These are phyloP conservation scores for Periconia sp. DNA, from an alignment of 2,329 filamentous ascomycete species.

Conservation along the genomic window DNA sequence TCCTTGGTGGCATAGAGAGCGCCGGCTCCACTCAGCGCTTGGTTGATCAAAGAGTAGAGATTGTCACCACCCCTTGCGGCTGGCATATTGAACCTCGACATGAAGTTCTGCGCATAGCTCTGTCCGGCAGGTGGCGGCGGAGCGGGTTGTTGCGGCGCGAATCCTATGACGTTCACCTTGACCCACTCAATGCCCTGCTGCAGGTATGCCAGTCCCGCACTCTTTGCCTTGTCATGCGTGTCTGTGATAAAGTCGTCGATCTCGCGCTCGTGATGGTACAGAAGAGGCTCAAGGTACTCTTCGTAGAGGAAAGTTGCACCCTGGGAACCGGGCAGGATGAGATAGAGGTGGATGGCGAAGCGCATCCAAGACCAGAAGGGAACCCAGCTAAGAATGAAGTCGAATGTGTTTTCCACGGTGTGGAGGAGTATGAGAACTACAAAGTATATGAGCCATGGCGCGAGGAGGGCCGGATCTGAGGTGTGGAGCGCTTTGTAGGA, in stretches of 20 bases:
- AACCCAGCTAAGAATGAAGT: conserved; percentile 87
- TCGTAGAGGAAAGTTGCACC: conserved; percentile 88
- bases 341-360: conserved; percentile 85
- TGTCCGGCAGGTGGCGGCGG: conserved; percentile 53
- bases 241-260: conserved; percentile 91
- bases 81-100: conserved; percentile 86
- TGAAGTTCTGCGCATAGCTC: conserved; percentile 78
- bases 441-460: conserved; percentile 99
- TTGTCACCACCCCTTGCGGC: conserved; percentile 70
- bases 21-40: conserved; percentile 71
- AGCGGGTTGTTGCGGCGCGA: conserved; percentile 65
- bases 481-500: conserved; percentile 98
- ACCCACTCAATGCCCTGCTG: conserved; percentile 60
- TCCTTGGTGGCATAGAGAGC: conserved; percentile 51
- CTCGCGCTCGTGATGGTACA: conserved; percentile 81
- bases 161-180: conserved; percentile 78
- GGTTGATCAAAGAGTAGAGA: conserved; percentile 78
- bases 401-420: conserved; percentile 84
- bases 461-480: conserved; percentile 83
- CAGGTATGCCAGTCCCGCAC: conserved; percentile 70
- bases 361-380: conserved; percentile 95
- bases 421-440: conserved; percentile 84
- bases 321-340: conserved; percentile 97
- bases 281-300: conserved; percentile 83
- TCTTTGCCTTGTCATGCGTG: conserved; percentile 77